These are phyloP conservation scores for Citrus hindsii DNA, from an alignment of 345 rosid species.

Conservation along the genomic window DNA sequence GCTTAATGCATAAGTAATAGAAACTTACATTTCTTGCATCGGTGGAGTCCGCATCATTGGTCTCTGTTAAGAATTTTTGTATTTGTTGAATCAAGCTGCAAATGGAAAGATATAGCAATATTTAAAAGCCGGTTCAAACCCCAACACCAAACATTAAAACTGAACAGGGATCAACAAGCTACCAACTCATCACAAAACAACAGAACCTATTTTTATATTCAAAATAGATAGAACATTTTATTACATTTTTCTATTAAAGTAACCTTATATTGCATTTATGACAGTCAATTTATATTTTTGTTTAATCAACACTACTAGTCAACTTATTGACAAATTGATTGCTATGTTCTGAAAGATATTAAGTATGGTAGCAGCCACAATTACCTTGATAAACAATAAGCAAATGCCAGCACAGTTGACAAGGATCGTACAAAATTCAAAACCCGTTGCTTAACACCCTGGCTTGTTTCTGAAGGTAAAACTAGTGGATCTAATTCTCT, in stretches of 20 bases:
- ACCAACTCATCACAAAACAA: background rate
- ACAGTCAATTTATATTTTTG: background rate
- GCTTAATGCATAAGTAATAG: conserved; percentile 10
- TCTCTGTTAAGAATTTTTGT: conserved; percentile 56
- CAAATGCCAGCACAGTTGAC: conserved; percentile 80
- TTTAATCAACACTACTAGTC: background rate
- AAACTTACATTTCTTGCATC: conserved; percentile 68
- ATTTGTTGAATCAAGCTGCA: conserved; percentile 76
- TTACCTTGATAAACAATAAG: conserved; percentile 85
- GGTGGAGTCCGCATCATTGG: conserved; percentile 50
- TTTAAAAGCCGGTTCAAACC: conserved; percentile 11
- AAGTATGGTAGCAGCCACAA: conserved; percentile 11
- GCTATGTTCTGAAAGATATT: background rate
- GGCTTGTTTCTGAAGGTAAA: conserved; percentile 74
- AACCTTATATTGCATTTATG: background rate
- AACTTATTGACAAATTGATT: background rate
- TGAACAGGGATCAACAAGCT: background rate
- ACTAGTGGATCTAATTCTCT: conserved; percentile 80
- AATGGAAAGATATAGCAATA: background rate
- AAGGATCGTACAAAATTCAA: conserved; percentile 66
- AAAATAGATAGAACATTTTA: background rate
- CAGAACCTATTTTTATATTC: background rate
- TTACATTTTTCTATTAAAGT: background rate
- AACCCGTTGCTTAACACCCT: conserved; percentile 79
- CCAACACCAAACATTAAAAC: conserved; percentile 9